Conservation (phyloP, 2,329 filamentous ascomycete species). For the Colletotrichum karsti region DNA sequence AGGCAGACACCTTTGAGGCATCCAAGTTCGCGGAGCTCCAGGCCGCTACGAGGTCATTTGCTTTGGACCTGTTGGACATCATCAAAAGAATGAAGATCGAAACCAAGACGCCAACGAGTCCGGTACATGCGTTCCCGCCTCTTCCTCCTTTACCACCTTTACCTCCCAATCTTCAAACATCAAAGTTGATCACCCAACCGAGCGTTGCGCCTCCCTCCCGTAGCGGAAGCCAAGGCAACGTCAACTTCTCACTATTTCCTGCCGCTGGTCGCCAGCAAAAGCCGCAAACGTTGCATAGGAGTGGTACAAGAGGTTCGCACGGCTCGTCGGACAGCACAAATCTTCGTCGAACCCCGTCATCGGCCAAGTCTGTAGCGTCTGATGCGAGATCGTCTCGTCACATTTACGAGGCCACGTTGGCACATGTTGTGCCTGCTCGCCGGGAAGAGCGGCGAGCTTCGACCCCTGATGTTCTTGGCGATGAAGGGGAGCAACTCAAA, state of each 20-base stretch:
- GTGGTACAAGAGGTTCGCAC: not conserved
- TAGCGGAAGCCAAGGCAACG: not conserved
- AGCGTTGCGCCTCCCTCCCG: not conserved
- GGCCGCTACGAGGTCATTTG: slow-evolving; percentile 47
- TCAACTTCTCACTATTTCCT: not conserved
- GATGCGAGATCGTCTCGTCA: not conserved
- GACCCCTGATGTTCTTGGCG: slow-evolving; percentile 4
- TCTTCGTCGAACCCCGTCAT: not conserved
- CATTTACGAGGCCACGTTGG: not conserved
- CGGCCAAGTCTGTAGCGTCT: not conserved
- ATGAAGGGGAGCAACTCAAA: not conserved
- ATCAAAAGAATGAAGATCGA: slow-evolving; percentile 37
- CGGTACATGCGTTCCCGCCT: slow-evolving; percentile 17
- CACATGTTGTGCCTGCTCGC: not conserved
- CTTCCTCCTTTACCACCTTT: slow-evolving; percentile 19
- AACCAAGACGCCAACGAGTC: not conserved
- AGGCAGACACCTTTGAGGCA: slow-evolving; percentile 45
- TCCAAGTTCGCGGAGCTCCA: slow-evolving; percentile 47
- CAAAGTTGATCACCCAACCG: not conserved
- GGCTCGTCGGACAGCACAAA: not conserved
- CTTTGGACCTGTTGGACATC: slow-evolving; percentile 47
- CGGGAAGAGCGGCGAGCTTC: not conserved
- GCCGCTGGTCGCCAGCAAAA: not conserved
- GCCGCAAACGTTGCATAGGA: not conserved
- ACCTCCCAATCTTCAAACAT: not conserved